phyloP scores from a whole-genome alignment of 306 rosid species.

The Cajanus cajan region DNA sequence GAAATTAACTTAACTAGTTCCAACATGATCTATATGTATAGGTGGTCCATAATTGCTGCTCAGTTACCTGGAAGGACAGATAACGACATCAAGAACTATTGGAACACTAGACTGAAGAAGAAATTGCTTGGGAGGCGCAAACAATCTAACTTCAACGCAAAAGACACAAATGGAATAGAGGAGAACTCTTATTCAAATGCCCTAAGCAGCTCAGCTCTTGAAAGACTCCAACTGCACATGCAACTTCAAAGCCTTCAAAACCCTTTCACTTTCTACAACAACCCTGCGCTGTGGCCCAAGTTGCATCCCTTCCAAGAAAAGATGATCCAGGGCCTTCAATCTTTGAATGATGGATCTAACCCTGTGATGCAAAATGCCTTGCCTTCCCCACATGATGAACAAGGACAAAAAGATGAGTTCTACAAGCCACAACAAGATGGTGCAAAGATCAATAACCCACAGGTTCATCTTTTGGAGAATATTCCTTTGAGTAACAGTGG shows the following conservation, averaged over 20 bases:
- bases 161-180: slow-evolving; percentile 40
- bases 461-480: slow-evolving; percentile 37
- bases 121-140: slow-evolving; percentile 84
- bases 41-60: slow-evolving; percentile 99
- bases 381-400: slow-evolving; percentile 23
- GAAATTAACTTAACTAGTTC: slow-evolving; percentile 28
- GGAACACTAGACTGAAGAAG: slow-evolving; percentile 96
- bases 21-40: slow-evolving; percentile 23
- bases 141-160: slow-evolving; percentile 42
- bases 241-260: slow-evolving; percentile 84
- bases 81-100: slow-evolving; percentile 93
- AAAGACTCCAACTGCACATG: slow-evolving; percentile 95
- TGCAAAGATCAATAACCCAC: slow-evolving; percentile 28
- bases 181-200: slow-evolving; percentile 39
- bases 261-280: slow-evolving; percentile 67
- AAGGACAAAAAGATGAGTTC: slow-evolving; percentile 29
- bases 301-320: slow-evolving; percentile 79
- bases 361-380: slow-evolving; percentile 38
- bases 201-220: slow-evolving; percentile 79
- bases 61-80: slow-evolving; percentile 99
- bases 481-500: slow-evolving; percentile 34
- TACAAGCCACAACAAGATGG: slow-evolving; percentile 31
- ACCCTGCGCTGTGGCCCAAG: slow-evolving; percentile 82
- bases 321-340: slow-evolving; percentile 52
- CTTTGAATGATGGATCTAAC: slow-evolving; percentile 37